Evolutionary conservation across 2,329 filamentous ascomycete genomes (phyloP).

Genomic region (Arthrobotrys megalospora): DNA sequence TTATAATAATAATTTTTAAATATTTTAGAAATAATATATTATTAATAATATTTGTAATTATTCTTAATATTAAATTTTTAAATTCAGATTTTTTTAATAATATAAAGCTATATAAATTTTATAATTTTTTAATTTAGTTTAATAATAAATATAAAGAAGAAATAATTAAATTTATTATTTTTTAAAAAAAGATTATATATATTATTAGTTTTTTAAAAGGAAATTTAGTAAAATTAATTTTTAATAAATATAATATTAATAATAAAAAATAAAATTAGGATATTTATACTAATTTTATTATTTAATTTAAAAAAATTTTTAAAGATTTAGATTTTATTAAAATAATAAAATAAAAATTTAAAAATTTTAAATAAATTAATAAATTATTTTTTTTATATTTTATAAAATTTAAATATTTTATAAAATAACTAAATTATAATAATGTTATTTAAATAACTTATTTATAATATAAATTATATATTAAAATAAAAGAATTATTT

Average conservation of each 20-base stretch:
- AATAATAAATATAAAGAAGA: constrained; percentile 12
- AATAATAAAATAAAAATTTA: background rate
- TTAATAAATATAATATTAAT: constrained; percentile 18
- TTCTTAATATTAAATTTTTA: background rate
- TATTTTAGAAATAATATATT: constrained; percentile 10
- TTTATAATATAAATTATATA: background rate
- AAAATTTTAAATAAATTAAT: constrained; percentile 1
- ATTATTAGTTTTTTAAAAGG: constrained; percentile 2
- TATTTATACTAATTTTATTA: background rate
- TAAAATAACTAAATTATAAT: background rate
- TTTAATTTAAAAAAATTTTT: background rate
- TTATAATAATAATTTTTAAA: constrained; percentile 16
- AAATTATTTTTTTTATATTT: background rate
- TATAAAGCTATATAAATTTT: background rate
- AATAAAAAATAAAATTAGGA: background rate
- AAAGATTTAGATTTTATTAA: background rate
- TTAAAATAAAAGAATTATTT: background rate
- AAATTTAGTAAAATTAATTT: background rate
- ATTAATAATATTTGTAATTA: constrained; percentile 7
- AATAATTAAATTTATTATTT: background rate
- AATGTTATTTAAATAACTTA: background rate
- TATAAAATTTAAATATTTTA: background rate
- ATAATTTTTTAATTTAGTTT: background rate
- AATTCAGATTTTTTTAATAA: background rate
- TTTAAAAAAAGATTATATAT: constrained; percentile 6